Conservation (phyloP, 345 rosid species). For the Jatropha curcas region DNA sequence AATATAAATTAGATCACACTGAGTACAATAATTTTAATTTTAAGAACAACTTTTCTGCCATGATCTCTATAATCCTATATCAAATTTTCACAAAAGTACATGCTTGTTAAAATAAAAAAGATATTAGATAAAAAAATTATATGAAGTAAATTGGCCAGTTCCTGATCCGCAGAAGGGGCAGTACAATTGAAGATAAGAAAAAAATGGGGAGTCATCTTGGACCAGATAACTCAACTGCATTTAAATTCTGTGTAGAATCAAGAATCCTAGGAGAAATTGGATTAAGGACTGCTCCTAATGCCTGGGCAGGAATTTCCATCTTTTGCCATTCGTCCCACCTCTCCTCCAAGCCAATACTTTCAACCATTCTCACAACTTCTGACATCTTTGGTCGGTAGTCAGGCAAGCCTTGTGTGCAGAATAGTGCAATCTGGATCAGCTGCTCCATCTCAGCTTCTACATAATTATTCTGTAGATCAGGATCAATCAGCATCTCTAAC, state of each 20-base stretch:
- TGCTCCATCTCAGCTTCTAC: background rate
- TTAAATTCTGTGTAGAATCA: background rate
- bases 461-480: background rate
- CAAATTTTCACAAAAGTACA: too few species aligned
- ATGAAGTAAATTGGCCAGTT: background rate
- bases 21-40: too few species aligned
- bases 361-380: conserved; percentile 8
- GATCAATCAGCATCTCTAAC: background rate
- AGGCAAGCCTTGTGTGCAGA: conserved; percentile 1
- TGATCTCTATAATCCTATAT: too few species aligned
- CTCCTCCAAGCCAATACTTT: conserved; percentile 4
- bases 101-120: too few species aligned
- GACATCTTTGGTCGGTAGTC: conserved; percentile 11
- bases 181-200: background rate
- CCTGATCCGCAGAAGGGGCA: background rate
- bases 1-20: too few species aligned
- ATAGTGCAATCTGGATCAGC: conserved; percentile 9
- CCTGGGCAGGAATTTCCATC: background rate
- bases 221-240: conserved; percentile 1
- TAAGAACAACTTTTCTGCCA: too few species aligned
- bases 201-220: background rate
- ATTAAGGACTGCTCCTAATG: background rate
- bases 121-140: too few species aligned
- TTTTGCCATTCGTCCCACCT: conserved; percentile 5
- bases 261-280: background rate